phyloP scores from a whole-genome alignment of 2,329 filamentous ascomycete species.

The Clonostachys rosea region DNA sequence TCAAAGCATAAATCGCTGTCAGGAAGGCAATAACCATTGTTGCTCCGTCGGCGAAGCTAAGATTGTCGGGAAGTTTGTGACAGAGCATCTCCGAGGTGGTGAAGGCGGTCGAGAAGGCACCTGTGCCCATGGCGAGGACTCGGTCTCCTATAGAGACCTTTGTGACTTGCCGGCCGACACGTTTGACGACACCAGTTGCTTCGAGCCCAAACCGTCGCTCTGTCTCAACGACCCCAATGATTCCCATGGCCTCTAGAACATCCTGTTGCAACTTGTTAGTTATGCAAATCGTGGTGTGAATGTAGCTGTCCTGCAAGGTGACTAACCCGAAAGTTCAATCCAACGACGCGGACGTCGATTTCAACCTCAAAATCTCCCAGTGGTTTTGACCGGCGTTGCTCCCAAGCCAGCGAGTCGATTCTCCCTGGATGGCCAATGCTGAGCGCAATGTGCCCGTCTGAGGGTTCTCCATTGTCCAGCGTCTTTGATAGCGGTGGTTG shows the following conservation, averaged over 20 bases:
- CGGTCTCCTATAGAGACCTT: background rate
- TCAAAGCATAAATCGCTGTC: conserved; percentile 22
- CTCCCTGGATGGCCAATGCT: background rate
- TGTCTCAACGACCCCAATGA: background rate
- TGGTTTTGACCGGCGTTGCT: background rate
- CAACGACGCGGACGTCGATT: conserved; percentile 12
- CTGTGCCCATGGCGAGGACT: background rate
- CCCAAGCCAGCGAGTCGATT: background rate
- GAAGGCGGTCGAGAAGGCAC: background rate
- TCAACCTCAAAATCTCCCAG: conserved; percentile 18
- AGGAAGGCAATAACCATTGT: conserved; percentile 15
- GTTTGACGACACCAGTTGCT: background rate
- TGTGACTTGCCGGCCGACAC: background rate
- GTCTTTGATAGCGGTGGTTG: background rate
- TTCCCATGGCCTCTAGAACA: background rate
- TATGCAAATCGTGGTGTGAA: background rate
- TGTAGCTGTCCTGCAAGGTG: background rate
- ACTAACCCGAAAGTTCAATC: conserved; percentile 20
- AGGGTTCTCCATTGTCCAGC: background rate
- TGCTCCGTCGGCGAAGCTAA: conserved; percentile 1
- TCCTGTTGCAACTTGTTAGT: background rate
- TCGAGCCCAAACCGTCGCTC: background rate
- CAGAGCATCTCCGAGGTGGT: too few species aligned
- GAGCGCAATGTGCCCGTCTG: background rate
- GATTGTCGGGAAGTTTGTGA: conserved; percentile 17